Evolutionary conservation across 2,329 filamentous ascomycete genomes (phyloP).

Genomic region (Trichoderma semiorbis): DNA sequence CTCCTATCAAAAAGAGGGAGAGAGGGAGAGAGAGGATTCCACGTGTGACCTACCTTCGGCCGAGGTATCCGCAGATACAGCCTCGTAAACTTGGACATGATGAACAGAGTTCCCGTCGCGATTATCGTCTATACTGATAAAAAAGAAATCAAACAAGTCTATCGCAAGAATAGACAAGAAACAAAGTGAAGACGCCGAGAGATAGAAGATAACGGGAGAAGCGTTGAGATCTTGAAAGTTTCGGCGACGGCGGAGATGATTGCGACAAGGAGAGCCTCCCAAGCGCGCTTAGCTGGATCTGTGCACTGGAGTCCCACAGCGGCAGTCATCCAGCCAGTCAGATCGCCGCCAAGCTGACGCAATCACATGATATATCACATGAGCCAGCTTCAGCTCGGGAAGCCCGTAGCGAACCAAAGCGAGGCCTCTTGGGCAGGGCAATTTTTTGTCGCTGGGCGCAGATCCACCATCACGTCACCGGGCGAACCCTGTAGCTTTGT

Average conservation of each 20-base stretch:
- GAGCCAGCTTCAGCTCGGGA: background rate
- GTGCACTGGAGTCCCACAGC: background rate
- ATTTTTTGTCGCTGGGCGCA: background rate
- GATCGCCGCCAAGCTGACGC: background rate
- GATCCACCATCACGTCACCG: background rate
- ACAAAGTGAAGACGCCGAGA: background rate
- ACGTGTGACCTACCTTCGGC: conserved; percentile 34
- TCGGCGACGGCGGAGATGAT: conserved; percentile 18
- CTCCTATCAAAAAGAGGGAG: background rate
- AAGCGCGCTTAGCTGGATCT: conserved; percentile 7
- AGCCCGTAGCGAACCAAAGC: background rate
- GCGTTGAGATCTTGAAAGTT: conserved; percentile 7
- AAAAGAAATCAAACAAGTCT: background rate
- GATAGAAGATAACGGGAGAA: background rate
- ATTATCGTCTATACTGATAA: background rate
- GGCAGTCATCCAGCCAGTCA: background rate
- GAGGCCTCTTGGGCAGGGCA: background rate
- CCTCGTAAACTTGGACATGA: conserved; percentile 37
- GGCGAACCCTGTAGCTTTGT: background rate
- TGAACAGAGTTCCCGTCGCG: background rate
- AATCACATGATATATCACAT: conserved; percentile 13
- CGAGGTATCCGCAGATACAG: conserved; percentile 38
- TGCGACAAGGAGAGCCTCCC: conserved; percentile 10
- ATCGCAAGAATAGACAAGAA: background rate
- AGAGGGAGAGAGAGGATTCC: background rate